Conservation (phyloP, 352 stramenopile species). For the Globisporangium nunn region DNA sequence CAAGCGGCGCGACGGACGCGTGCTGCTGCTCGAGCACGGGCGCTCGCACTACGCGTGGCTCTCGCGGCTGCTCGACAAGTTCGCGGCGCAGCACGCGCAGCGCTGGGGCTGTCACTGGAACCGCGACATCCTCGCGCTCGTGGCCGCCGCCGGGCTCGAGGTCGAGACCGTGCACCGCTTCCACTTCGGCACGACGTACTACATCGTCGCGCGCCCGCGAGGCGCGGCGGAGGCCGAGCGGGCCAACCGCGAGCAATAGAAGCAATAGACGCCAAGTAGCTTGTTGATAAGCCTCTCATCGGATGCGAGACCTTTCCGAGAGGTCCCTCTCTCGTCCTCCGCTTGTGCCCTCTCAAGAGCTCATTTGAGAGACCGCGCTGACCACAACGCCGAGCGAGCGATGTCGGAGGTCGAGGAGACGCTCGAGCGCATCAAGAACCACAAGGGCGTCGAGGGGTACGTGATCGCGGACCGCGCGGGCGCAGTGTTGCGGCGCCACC, state of each 20-base stretch:
- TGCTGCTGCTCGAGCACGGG: constrained; percentile 95
- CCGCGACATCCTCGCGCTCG: constrained; percentile 88
- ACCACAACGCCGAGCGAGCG: neutral
- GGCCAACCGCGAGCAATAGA: neutral
- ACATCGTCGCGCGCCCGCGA: constrained; percentile 64
- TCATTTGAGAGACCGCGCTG: too few relatives aligned
- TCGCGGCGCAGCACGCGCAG: constrained; percentile 86
- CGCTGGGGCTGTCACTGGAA: constrained; percentile 97
- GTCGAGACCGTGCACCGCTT: constrained; percentile 85
- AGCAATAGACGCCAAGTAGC: neutral
- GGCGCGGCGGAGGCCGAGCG: neutral
- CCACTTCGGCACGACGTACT: constrained; percentile 95
- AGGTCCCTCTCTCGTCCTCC: neutral
- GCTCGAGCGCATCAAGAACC: constrained; percentile 92
- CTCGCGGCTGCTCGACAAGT: constrained; percentile 89
- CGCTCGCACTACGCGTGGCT: constrained; percentile 87
- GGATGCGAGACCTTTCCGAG: neutral
- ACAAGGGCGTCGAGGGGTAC: constrained; percentile 92
- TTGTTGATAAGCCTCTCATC: too few relatives aligned
- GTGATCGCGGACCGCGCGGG: constrained; percentile 91
- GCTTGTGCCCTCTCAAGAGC: too few relatives aligned
- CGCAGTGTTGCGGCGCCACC: constrained; percentile 84
- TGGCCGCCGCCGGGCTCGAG: constrained; percentile 77
- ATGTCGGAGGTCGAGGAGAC: constrained; percentile 93
- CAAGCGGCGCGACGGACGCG: constrained; percentile 55